These are phyloP conservation scores for Diaporthe sp. DNA, from an alignment of 2,329 filamentous ascomycete species.

Conservation along the genomic window DNA sequence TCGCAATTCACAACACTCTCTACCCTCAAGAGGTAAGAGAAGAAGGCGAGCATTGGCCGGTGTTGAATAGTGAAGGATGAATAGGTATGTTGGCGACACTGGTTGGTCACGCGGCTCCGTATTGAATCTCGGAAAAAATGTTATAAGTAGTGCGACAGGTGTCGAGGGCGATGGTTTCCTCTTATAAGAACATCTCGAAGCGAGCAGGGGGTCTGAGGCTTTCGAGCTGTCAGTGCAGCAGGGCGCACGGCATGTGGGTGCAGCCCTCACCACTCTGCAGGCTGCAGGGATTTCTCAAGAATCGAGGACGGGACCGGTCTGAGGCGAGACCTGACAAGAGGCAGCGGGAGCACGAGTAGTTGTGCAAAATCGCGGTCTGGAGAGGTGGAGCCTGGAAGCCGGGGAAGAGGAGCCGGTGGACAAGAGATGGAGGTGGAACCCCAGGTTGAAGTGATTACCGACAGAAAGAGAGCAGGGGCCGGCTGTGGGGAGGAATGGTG, in stretches of 20 bases:
- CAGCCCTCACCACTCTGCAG: conserved; percentile 25
- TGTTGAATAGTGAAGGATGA: neutral
- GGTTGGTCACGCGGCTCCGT: conserved; percentile 1
- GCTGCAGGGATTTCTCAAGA: conserved; percentile 5
- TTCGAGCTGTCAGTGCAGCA: conserved; percentile 30
- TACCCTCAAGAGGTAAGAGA: neutral
- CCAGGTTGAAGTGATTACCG: conserved; percentile 13
- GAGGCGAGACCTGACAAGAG: neutral
- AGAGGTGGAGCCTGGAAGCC: conserved; percentile 25
- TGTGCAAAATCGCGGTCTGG: conserved; percentile 24
- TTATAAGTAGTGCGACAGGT: neutral
- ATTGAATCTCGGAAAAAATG: neutral
- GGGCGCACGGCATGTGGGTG: conserved; percentile 35
- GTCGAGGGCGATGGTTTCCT: conserved; percentile 24
- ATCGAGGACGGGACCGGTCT: neutral
- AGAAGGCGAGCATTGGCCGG: neutral
- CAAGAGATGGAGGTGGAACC: conserved; percentile 15
- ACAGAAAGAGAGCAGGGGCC: neutral
- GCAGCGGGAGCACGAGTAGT: neutral
- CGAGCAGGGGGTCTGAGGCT: conserved; percentile 7
- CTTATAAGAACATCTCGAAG: conserved; percentile 36
- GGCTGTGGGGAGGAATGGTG: conserved; percentile 19
- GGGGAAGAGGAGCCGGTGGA: conserved; percentile 31
- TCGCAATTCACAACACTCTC: neutral
- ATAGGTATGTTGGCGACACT: neutral